Conservation (phyloP, 2,329 filamentous ascomycete genomes). For the Aspergillus brasiliensis region DNA sequence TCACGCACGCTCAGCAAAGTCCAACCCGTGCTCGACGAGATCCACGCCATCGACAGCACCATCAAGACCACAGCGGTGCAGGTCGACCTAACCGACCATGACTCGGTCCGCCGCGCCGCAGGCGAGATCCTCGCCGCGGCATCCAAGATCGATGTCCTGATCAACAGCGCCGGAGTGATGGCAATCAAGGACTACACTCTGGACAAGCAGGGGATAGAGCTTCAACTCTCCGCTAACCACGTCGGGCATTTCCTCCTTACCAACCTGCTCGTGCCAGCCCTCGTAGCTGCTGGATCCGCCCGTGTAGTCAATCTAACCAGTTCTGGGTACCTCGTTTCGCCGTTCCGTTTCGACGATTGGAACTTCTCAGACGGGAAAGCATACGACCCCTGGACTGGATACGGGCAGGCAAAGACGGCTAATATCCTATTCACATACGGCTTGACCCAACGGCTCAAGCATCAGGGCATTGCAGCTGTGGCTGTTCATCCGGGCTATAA, state of each 20-base stretch:
- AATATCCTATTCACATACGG: not conserved
- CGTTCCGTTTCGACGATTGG: conserved; percentile 41
- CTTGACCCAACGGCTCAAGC: not conserved
- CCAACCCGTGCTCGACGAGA: not conserved
- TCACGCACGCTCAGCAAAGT: not conserved
- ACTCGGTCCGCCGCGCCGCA: not conserved
- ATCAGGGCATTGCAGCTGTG: not conserved
- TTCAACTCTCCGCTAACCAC: conserved; percentile 57
- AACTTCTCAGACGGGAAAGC: conserved; percentile 31
- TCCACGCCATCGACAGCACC: not conserved
- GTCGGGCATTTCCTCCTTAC: conserved; percentile 55
- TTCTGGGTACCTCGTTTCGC: conserved; percentile 41
- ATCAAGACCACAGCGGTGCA: not conserved
- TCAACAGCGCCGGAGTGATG: conserved; percentile 52
- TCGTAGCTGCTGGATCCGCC: conserved; percentile 24
- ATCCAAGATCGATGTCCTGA: conserved; percentile 28
- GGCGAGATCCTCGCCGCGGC: not conserved
- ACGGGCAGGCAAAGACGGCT: not conserved
- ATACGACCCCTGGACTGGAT: conserved; percentile 5
- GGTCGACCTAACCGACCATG: not conserved
- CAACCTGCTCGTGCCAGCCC: conserved; percentile 46
- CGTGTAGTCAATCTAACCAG: conserved; percentile 53
- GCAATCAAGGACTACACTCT: conserved; percentile 12
- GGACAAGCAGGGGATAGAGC: conserved; percentile 45
- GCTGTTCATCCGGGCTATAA: conserved; percentile 6